Conservation (phyloP, 2,329 filamentous ascomycete species). For the Hysterium pulicare region DNA sequence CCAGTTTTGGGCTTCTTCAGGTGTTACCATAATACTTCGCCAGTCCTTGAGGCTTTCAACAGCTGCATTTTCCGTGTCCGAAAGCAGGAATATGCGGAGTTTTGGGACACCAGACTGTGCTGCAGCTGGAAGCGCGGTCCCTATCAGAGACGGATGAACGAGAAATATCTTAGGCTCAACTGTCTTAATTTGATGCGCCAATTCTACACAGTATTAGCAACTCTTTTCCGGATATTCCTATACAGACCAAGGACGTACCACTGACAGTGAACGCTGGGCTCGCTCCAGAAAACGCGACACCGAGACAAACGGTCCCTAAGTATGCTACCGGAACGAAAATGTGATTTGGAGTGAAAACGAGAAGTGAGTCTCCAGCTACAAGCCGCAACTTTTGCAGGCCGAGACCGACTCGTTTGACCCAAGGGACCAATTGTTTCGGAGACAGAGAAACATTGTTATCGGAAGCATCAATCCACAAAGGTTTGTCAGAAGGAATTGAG, state of each 20-base stretch:
- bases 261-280: constrained; percentile 48
- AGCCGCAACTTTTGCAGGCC: constrained; percentile 43
- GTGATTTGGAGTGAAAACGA: constrained; percentile 49
- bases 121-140: constrained; percentile 8
- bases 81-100: constrained; percentile 11
- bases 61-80: constrained; percentile 6
- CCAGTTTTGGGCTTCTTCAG: constrained; percentile 10
- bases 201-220: constrained; percentile 5
- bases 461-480: constrained; percentile 47
- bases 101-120: constrained; percentile 4
- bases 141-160: constrained; percentile 9
- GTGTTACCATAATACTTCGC: constrained; percentile 9
- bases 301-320: constrained; percentile 45
- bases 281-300: constrained; percentile 48
- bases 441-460: constrained; percentile 40
- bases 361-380: constrained; percentile 42
- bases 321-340: constrained; percentile 48
- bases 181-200: constrained; percentile 13
- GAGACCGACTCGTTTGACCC: constrained; percentile 44
- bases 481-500: constrained; percentile 25
- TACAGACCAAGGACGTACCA: constrained; percentile 22
- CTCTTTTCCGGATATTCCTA: not conserved
- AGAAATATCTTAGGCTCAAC: constrained; percentile 11
- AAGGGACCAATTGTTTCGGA: constrained; percentile 41
- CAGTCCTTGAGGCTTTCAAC: constrained; percentile 13